Evolutionary conservation across 2,329 filamentous ascomycete genomes (phyloP).

Genomic region (Claviceps sp.): DNA sequence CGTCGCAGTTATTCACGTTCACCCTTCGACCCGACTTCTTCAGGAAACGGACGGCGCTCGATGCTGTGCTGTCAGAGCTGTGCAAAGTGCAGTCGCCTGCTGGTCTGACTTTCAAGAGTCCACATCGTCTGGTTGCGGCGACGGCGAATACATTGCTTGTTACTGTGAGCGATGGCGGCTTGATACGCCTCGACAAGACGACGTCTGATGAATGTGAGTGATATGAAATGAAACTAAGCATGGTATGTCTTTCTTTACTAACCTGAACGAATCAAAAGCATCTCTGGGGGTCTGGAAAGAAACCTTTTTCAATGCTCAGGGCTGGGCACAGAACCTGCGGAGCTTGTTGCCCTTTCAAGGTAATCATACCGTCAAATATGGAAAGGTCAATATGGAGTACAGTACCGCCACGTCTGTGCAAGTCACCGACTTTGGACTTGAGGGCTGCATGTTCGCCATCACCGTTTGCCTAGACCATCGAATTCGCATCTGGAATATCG

Average conservation of each 20-base stretch:
- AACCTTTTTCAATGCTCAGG: slow-evolving; percentile 58
- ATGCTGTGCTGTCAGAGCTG: slow-evolving; percentile 60
- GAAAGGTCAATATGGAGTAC: slow-evolving; percentile 51
- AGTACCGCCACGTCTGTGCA: slow-evolving; percentile 53
- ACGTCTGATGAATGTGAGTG: slow-evolving; percentile 32
- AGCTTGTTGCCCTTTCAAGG: slow-evolving; percentile 55
- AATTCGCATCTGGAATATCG: slow-evolving; percentile 77
- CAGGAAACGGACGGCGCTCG: slow-evolving; percentile 51
- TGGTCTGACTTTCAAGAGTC: slow-evolving; percentile 63
- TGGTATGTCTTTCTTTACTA: not conserved
- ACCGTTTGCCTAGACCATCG: slow-evolving; percentile 83
- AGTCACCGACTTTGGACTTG: slow-evolving; percentile 36
- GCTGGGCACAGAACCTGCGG: slow-evolving; percentile 54
- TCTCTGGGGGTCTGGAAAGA: slow-evolving; percentile 46
- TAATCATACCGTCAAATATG: slow-evolving; percentile 49
- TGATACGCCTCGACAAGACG: slow-evolving; percentile 56
- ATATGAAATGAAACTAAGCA: not conserved
- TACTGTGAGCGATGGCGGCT: slow-evolving; percentile 65
- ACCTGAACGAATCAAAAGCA: slow-evolving; percentile 9
- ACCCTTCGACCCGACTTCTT: slow-evolving; percentile 76
- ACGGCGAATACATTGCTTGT: slow-evolving; percentile 63
- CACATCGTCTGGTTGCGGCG: slow-evolving; percentile 68
- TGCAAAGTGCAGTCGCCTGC: slow-evolving; percentile 62
- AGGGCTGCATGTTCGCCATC: slow-evolving; percentile 45
- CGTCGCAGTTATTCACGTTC: slow-evolving; percentile 72